These are phyloP conservation scores for Fonsecaea erecta DNA, from an alignment of 2,329 filamentous ascomycete species.

Conservation along the genomic window DNA sequence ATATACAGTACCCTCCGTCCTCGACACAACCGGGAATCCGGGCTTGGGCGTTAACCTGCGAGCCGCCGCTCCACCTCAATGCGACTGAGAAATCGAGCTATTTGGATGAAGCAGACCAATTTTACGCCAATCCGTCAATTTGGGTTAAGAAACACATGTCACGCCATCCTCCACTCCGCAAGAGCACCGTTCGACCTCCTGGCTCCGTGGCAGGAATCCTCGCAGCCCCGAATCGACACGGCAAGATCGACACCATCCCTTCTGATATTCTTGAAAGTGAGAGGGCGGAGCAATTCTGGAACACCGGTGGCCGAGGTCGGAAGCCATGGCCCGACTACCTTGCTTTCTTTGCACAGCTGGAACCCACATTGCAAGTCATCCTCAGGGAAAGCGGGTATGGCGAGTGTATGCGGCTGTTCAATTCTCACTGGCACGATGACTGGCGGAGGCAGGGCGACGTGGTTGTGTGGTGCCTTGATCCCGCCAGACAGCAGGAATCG, in stretches of 20 bases:
- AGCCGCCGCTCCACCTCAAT: conserved; percentile 76
- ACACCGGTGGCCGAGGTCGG: conserved; percentile 9
- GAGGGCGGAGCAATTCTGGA: conserved; percentile 18
- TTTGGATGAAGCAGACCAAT: conserved; percentile 86
- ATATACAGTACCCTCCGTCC: conserved; percentile 69
- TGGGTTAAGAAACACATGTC: conserved; percentile 64
- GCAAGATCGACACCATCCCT: conserved; percentile 14
- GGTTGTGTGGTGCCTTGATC: conserved; percentile 61
- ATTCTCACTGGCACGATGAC: conserved; percentile 68
- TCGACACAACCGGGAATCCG: conserved; percentile 55
- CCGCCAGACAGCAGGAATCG: conserved; percentile 10
- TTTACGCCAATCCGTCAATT: conserved; percentile 69
- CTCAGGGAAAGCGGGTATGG: conserved; percentile 56
- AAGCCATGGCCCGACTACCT: conserved; percentile 54
- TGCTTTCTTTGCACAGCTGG: conserved; percentile 62
- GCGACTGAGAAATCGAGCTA: conserved; percentile 68
- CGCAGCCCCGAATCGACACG: conserved; percentile 29
- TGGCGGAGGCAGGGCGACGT: conserved; percentile 65
- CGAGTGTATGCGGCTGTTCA: conserved; percentile 65
- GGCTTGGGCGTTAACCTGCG: conserved; percentile 86
- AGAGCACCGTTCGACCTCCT: conserved; percentile 5
- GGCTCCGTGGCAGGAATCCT: conserved; percentile 40
- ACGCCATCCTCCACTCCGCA: conserved; percentile 36
- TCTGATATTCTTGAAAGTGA: conserved; percentile 6
- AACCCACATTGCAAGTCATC: conserved; percentile 52